Percentiles rank a stretch among this genome's conserved stretches.
Conservation (phyloP, 2,329 filamentous ascomycete genomes). For the Stylonectria norvegica region DNA sequence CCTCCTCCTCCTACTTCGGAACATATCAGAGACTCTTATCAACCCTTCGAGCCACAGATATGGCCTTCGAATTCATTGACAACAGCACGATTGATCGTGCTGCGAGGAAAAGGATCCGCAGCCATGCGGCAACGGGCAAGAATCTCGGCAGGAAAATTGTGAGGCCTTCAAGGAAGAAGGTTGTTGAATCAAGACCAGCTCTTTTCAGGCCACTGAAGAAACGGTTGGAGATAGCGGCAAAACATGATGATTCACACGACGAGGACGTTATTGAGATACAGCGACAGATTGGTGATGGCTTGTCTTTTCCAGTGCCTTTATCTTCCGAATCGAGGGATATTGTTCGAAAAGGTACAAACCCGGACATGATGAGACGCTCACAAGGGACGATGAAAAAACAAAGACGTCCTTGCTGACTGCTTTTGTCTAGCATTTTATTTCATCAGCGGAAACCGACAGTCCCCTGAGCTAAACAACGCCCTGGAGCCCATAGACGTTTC, state of each 20-base stretch:
- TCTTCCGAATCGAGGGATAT: slow-evolving; percentile 1
- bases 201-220: not conserved
- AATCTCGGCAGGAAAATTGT: slow-evolving; percentile 9
- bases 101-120: slow-evolving; percentile 8
- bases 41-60: not conserved
- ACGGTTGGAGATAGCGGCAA: too few relatives aligned
- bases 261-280: not conserved
- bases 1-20: too few relatives aligned
- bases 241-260: not conserved
- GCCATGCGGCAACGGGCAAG: slow-evolving; percentile 13
- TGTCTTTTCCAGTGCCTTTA: slow-evolving; percentile 6
- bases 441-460: slow-evolving; percentile 5
- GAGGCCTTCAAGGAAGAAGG: slow-evolving; percentile 5
- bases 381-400: not conserved
- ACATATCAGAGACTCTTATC: too few relatives aligned
- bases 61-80: slow-evolving; percentile 12
- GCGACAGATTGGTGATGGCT: slow-evolving; percentile 4
- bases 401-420: not conserved
- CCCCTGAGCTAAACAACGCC: slow-evolving; percentile 4
- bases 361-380: not conserved
- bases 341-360: slow-evolving; percentile 7
- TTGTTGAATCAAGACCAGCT: not conserved
- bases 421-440: slow-evolving; percentile 4
- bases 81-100: slow-evolving; percentile 4
- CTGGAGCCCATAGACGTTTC: not conserved